Percentiles rank a stretch among this genome's conserved stretches.
These are phyloP conservation scores for Erigeron philadelphicus DNA, from an alignment of 140 eudicot genomes.

Conservation along the genomic window DNA sequence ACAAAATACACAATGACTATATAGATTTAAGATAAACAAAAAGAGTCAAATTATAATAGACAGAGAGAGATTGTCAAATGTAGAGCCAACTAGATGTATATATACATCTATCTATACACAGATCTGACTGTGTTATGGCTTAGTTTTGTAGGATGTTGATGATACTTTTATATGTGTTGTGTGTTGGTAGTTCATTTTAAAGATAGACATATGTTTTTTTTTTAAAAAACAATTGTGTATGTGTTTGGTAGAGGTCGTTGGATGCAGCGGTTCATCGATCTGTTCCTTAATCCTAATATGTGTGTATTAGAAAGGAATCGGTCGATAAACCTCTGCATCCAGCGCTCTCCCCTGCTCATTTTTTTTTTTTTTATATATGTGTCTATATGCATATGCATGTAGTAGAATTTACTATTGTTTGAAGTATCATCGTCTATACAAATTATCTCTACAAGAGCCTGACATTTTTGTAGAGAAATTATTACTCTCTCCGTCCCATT, in stretches of 20 bases:
- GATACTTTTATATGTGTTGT: not conserved
- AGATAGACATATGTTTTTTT: not conserved
- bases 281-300: slow-evolving; percentile 29
- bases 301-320: slow-evolving; percentile 34
- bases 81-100: slow-evolving; percentile 7
- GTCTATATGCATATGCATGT: not conserved
- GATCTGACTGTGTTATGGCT: slow-evolving; percentile 18
- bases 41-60: not conserved
- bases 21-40: not conserved
- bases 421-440: not conserved
- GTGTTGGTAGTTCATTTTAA: not conserved
- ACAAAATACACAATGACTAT: not conserved
- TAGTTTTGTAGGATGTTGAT: not conserved
- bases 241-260: slow-evolving; percentile 35
- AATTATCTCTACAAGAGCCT: too few relatives aligned
- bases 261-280: slow-evolving; percentile 81
- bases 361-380: not conserved
- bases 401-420: not conserved
- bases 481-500: too few relatives aligned
- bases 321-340: slow-evolving; percentile 86
- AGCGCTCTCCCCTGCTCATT: slow-evolving; percentile 26
- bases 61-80: not conserved
- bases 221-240: too few relatives aligned
- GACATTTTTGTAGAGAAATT: too few relatives aligned
- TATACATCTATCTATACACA: not conserved